phyloP scores from a whole-genome alignment of 805 yeast genomes.

The Kregervanrija fluxuum region DNA sequence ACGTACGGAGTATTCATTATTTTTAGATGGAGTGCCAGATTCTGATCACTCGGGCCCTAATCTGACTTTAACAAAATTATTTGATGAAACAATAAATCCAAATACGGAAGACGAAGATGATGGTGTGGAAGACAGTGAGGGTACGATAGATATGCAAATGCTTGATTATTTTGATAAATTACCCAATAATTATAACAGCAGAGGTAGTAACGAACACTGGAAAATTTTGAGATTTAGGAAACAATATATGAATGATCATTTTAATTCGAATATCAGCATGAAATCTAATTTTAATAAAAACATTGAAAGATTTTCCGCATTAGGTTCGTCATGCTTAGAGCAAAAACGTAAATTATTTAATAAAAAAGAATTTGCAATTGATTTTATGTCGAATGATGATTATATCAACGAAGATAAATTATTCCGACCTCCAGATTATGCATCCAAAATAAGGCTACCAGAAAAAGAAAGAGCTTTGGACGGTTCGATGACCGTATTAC shows the following conservation, averaged over 20 bases:
- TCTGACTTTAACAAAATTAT: conserved; percentile 24
- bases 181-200: conserved; percentile 61
- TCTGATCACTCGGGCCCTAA: conserved; percentile 25
- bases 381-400: conserved; percentile 23
- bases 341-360: conserved; percentile 31
- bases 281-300: too few relatives aligned
- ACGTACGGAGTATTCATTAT: conserved; percentile 26
- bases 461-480: conserved; percentile 17
- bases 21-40: conserved; percentile 24
- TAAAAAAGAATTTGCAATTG: conserved; percentile 12
- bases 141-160: conserved; percentile 37
- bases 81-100: conserved; percentile 25
- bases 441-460: conserved; percentile 18
- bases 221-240: conserved; percentile 40
- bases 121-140: not conserved
- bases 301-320: too few relatives aligned
- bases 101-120: conserved; percentile 16
- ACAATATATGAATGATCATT: not conserved
- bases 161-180: conserved; percentile 75
- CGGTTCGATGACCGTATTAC: conserved; percentile 29
- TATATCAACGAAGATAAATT: conserved; percentile 19
- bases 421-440: conserved; percentile 19
- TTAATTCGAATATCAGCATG: too few relatives aligned
- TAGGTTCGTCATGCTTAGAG: too few relatives aligned
- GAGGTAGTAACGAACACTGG: conserved; percentile 87